These are phyloP conservation scores for Geoglossum cookeanum DNA, from an alignment of 2,329 filamentous ascomycete genomes.

Conservation along the genomic window DNA sequence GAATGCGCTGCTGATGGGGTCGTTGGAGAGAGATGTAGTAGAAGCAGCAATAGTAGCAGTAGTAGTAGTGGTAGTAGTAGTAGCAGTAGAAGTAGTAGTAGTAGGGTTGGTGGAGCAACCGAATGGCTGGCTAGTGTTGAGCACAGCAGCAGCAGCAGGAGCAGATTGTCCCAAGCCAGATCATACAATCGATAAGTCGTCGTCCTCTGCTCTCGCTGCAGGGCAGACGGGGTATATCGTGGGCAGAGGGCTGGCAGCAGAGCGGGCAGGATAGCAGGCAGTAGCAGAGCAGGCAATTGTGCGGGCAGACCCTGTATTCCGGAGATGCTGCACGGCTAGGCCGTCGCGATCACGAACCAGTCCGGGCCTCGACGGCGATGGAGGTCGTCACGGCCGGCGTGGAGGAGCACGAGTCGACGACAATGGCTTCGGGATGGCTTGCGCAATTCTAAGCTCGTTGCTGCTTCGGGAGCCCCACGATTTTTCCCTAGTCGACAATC, in stretches of 20 bases:
- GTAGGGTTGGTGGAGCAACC: constrained; percentile 1
- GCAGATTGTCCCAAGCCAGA: too few species aligned
- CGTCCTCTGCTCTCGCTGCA: background rate
- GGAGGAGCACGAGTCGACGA: background rate
- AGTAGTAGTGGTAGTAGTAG: too few species aligned
- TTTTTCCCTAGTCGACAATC: background rate
- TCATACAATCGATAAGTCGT: background rate
- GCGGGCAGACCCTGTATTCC: too few species aligned
- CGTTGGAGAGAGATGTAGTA: too few species aligned
- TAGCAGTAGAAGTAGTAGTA: too few species aligned
- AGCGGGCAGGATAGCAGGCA: too few species aligned
- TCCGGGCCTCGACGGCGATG: background rate
- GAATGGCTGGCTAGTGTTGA: background rate
- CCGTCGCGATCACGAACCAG: background rate
- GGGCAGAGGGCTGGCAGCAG: background rate
- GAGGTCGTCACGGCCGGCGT: background rate
- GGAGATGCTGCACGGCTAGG: too few species aligned
- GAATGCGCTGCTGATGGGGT: constrained; percentile 1
- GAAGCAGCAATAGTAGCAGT: too few species aligned
- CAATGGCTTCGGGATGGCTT: background rate
- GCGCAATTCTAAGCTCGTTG: background rate
- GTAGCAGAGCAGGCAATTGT: too few species aligned
- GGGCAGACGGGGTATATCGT: background rate
- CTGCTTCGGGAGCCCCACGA: background rate
- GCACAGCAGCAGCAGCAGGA: background rate